These are phyloP conservation scores for Penicillium maclennaniae DNA, from an alignment of 495 filamentous ascomycete species.

Conservation along the genomic window DNA sequence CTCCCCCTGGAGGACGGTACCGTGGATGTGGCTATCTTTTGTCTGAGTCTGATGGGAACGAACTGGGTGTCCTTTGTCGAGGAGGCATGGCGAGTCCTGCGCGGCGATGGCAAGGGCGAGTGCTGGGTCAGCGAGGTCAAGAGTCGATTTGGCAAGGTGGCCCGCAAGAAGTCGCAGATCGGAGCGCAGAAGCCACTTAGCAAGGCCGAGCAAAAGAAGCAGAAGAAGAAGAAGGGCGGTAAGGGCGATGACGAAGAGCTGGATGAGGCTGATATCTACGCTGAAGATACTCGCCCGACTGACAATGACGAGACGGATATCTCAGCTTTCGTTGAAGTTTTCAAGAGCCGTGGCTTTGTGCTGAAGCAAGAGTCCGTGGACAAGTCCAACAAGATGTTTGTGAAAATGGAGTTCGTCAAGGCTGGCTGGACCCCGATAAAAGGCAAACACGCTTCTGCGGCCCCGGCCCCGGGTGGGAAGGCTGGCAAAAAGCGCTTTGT, in stretches of 20 bases:
- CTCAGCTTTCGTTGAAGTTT: slow-evolving; percentile 79
- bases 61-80: slow-evolving; percentile 96
- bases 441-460: slow-evolving; percentile 61
- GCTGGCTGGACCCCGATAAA: slow-evolving; percentile 55
- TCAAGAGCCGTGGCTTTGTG: slow-evolving; percentile 72
- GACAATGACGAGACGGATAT: slow-evolving; percentile 71
- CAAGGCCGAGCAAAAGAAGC: slow-evolving; percentile 51
- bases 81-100: slow-evolving; percentile 84
- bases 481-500: slow-evolving; percentile 57
- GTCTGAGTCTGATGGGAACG: slow-evolving; percentile 95
- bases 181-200: slow-evolving; percentile 62
- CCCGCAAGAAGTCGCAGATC: slow-evolving; percentile 50
- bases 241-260: slow-evolving; percentile 37
- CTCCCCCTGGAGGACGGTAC: slow-evolving; percentile 67
- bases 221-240: slow-evolving; percentile 30
- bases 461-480: slow-evolving; percentile 42
- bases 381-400: slow-evolving; percentile 94
- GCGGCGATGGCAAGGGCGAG: slow-evolving; percentile 78
- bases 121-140: slow-evolving; percentile 97
- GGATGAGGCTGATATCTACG: slow-evolving; percentile 44
- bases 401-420: slow-evolving; percentile 91
- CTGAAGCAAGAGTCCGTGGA: slow-evolving; percentile 64
- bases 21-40: slow-evolving; percentile 87
- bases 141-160: slow-evolving; percentile 71
- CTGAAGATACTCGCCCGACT: slow-evolving; percentile 43